These are phyloP conservation scores for Ephemerocybe angulata DNA, from an alignment of 768 basidiomycete genomes.

Conservation along the genomic window DNA sequence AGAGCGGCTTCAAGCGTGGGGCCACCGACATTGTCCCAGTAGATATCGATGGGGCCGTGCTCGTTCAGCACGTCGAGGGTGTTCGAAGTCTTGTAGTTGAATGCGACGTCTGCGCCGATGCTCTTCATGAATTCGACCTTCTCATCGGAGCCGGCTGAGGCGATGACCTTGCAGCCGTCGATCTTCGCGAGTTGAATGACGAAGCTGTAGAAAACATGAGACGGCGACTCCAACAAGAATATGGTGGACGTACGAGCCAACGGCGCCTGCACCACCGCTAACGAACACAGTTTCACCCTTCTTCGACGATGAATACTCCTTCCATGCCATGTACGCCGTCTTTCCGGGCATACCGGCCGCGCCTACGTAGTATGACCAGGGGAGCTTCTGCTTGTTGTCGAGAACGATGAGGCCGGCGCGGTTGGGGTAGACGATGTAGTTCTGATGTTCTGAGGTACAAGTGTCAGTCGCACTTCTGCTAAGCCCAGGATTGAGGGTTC, in stretches of 20 bases:
- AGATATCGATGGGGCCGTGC: conserved; percentile 52
- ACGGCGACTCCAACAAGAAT: conserved; percentile 8
- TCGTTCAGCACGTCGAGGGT: conserved; percentile 42
- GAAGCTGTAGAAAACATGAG: not conserved
- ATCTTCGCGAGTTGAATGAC: conserved; percentile 9
- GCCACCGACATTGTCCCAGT: conserved; percentile 47
- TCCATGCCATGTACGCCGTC: conserved; percentile 30
- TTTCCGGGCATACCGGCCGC: conserved; percentile 30
- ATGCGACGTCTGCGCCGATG: conserved; percentile 54
- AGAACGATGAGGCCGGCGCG: conserved; percentile 18
- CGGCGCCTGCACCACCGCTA: conserved; percentile 25
- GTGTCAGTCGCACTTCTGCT: not conserved
- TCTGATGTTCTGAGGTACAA: conserved; percentile 25
- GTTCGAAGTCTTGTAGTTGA: conserved; percentile 58
- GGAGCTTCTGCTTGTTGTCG: conserved; percentile 35
- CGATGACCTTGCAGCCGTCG: not conserved
- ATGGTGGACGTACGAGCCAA: no score
- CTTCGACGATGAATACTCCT: conserved; percentile 24
- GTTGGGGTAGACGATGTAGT: conserved; percentile 27
- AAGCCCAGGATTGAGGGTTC: not conserved
- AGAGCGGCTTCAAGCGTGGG: conserved; percentile 34
- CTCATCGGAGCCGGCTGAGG: not conserved
- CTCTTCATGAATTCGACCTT: conserved; percentile 21
- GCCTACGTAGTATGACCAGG: conserved; percentile 39
- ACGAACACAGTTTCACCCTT: conserved; percentile 27